These are phyloP conservation scores for Amanita molliuscula DNA, from an alignment of 768 basidiomycete genomes.

Conservation along the genomic window DNA sequence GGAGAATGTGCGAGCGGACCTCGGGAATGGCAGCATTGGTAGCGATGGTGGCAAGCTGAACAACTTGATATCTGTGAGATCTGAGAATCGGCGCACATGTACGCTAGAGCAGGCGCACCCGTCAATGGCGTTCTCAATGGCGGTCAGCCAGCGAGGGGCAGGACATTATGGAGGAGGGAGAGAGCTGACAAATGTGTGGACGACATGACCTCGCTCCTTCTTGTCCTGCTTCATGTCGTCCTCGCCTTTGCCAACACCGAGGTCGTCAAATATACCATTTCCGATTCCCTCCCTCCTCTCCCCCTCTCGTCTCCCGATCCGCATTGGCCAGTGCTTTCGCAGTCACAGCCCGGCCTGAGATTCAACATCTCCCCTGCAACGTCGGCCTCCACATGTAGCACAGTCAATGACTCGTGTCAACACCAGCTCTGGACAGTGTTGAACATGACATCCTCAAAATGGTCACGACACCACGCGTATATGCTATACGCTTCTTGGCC, in stretches of 20 bases:
- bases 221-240: constrained; percentile 7
- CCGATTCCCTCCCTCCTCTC: constrained; percentile 13
- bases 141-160: constrained; percentile 36
- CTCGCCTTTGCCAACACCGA: constrained; percentile 47
- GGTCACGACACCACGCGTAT: constrained; percentile 32
- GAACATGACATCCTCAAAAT: constrained; percentile 29
- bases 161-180: constrained; percentile 1
- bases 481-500: constrained; percentile 48
- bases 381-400: neutral
- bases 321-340: constrained; percentile 9
- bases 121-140: constrained; percentile 31
- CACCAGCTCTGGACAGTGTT: constrained; percentile 40
- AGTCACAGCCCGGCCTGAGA: neutral
- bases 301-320: constrained; percentile 18
- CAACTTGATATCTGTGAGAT: constrained; percentile 25
- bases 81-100: neutral
- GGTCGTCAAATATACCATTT: constrained; percentile 45
- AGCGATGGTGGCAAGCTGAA: constrained; percentile 53
- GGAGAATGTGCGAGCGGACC: constrained; percentile 58
- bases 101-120: constrained; percentile 18
- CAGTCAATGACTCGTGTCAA: constrained; percentile 17
- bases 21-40: constrained; percentile 31
- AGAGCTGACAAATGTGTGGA: neutral
- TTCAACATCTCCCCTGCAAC: constrained; percentile 4
- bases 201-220: constrained; percentile 2